Base-by-base conservation (phyloP, 345 rosid genomes). In the Hirschfeldia incana region DNA sequence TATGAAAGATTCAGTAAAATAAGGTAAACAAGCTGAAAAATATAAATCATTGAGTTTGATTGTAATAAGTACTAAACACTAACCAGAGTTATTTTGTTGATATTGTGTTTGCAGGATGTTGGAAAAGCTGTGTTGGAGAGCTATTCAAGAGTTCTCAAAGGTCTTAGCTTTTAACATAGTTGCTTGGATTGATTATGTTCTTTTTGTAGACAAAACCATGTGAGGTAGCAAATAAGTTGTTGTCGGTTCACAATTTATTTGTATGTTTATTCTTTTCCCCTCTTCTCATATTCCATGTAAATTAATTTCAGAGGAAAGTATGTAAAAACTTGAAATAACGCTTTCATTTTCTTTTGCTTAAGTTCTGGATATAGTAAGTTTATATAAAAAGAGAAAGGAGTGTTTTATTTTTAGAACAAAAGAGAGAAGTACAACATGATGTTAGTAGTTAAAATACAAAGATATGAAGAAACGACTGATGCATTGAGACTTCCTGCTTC, bases 111-210 rank as follows among this genome's bases (percentile, higher is more conserved):
- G 49, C 90, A 92, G 97, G 97, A 92, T 83, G 89, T 90, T 71
- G 93, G 92, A 67, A 91, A 92, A 74, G 93, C 94, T 49, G 76
- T 83, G 44, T 80, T 92, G 60, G 94, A 92, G 83, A 89, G 97
- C 82, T 92, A 90, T 70, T 92, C 97, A 12, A 88, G 97, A 77
- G 93, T 90, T 13, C 73, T 90, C 16, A 93, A 92, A 85, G 92
- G 97, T 26, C n/a, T 76, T 90, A 67, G 97, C 97, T 26, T 92
- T 89, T 89, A 92, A 89, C 86, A 84, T 88, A 37, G 92, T 88
- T 11, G 89, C 97, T 65, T 85, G 97, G 92, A 87, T 89, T 46
- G 94, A 89, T 66, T 93, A 90, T 82, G 93, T 92, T 72, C 84
- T 90, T 60, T 81, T 80, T 76, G 91, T 85, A 36, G 92, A 89